Conservation (phyloP, 305 asterid genomes). For the Fraxinus albicans region DNA sequence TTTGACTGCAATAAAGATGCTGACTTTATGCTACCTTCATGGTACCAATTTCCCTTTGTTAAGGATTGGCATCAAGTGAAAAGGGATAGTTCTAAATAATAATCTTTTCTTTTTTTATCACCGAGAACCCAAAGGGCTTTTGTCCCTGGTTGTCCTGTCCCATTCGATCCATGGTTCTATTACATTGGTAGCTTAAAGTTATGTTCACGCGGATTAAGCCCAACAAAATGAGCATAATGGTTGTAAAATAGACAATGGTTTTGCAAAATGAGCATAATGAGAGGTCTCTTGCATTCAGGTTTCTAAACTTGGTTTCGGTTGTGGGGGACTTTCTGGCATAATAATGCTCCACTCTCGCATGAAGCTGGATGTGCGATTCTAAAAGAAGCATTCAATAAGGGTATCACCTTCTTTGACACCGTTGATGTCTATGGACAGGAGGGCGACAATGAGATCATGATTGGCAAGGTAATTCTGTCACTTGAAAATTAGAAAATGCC, state of each 20-base stretch:
- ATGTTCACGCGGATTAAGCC: background rate
- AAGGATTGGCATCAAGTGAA: background rate
- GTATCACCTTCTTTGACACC: conserved; percentile 56
- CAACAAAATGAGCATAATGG: background rate
- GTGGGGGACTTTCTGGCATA: conserved; percentile 50
- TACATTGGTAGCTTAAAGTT: background rate
- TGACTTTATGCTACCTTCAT: background rate
- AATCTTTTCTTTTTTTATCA: background rate
- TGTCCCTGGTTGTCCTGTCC: background rate
- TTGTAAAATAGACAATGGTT: background rate
- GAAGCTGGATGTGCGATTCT: conserved; percentile 42
- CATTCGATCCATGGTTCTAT: background rate
- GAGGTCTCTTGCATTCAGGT: conserved; percentile 30
- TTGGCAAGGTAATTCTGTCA: conserved; percentile 43
- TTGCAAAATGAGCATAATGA: background rate
- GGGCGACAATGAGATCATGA: conserved; percentile 45
- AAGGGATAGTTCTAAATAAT: background rate
- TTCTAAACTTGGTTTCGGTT: conserved; percentile 53
- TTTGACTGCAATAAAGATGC: background rate
- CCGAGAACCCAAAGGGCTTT: background rate
- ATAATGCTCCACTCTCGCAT: conserved; percentile 47
- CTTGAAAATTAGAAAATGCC: background rate
- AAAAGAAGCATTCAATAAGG: conserved; percentile 40
- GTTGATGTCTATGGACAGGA: conserved; percentile 40
- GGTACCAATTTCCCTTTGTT: background rate